phyloP scores from a whole-genome alignment of 768 basidiomycete species.

The Imleria badia region DNA sequence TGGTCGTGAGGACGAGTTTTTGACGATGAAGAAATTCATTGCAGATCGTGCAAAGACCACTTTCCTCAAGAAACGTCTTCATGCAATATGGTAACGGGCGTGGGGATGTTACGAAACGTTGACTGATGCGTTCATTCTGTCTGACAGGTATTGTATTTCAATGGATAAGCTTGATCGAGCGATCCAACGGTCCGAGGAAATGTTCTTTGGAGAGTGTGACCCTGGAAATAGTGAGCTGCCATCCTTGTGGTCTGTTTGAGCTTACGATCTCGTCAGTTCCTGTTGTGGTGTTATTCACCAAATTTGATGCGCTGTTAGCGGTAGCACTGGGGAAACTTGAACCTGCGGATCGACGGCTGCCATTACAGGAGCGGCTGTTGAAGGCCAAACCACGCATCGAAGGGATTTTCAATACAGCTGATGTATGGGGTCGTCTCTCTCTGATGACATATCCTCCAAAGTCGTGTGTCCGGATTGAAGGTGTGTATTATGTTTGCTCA shows the following conservation, averaged over 20 bases:
- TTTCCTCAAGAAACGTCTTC: too few relatives aligned
- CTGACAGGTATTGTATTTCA: conserved; percentile 1
- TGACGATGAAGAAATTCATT: too few relatives aligned
- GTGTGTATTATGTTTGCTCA: too few relatives aligned
- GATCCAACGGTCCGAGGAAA: too few relatives aligned
- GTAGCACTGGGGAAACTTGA: not conserved
- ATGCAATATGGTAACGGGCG: too few relatives aligned
- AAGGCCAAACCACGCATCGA: not conserved
- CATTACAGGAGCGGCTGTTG: not conserved
- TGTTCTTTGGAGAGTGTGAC: too few relatives aligned
- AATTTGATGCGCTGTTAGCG: not conserved
- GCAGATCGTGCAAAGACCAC: too few relatives aligned
- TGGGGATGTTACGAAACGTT: not conserved
- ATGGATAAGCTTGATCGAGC: not conserved
- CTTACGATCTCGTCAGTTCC: not conserved
- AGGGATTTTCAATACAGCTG: not conserved
- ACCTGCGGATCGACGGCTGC: not conserved
- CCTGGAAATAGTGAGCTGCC: too few relatives aligned
- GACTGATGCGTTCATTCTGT: not conserved
- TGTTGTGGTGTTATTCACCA: conserved; percentile 1
- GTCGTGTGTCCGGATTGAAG: too few relatives aligned
- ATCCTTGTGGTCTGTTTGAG: not conserved
- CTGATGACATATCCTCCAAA: too few relatives aligned
- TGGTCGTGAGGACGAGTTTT: too few relatives aligned
- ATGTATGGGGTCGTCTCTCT: too few relatives aligned